phyloP scores from a whole-genome alignment of 2,329 filamentous ascomycete species.

The Alternaria sp. region DNA sequence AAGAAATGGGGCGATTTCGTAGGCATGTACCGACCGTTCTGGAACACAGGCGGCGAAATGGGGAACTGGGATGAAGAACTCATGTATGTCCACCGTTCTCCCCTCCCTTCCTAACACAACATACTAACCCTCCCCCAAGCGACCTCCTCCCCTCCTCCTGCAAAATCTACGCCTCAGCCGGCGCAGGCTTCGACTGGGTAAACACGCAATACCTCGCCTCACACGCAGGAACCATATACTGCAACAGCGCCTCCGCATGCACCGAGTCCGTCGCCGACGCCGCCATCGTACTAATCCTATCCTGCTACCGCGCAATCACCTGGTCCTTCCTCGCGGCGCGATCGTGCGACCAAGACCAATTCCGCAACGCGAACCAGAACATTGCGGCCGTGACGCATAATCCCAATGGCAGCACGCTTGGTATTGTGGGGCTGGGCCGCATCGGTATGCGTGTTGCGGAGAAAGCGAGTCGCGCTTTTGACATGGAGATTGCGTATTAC shows the following conservation, averaged over 20 bases:
- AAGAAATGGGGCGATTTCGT: slow-evolving; percentile 53
- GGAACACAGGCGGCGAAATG: slow-evolving; percentile 71
- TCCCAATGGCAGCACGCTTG: slow-evolving; percentile 66
- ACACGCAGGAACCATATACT: slow-evolving; percentile 68
- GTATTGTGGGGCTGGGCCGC: slow-evolving; percentile 73
- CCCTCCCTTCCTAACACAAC: background rate
- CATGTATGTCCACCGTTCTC: slow-evolving; percentile 44
- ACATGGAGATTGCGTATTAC: slow-evolving; percentile 70
- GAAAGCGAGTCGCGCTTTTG: slow-evolving; percentile 65
- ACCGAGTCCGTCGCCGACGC: slow-evolving; percentile 77
- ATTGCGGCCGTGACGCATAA: slow-evolving; percentile 68
- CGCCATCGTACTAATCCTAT: slow-evolving; percentile 71
- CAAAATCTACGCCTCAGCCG: slow-evolving; percentile 65
- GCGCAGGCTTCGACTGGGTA: slow-evolving; percentile 69
- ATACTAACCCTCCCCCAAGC: slow-evolving; percentile 6
- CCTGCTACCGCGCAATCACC: slow-evolving; percentile 70
- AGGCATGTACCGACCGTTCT: slow-evolving; percentile 64
- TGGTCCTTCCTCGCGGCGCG: slow-evolving; percentile 67
- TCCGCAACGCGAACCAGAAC: slow-evolving; percentile 65
- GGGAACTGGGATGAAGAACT: slow-evolving; percentile 67
- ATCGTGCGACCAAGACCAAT: slow-evolving; percentile 53
- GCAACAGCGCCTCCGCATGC: slow-evolving; percentile 73
- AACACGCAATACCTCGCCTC: slow-evolving; percentile 66
- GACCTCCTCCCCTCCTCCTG: slow-evolving; percentile 57
- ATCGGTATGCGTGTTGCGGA: slow-evolving; percentile 59